Conservation (phyloP, 2,329 filamentous ascomycete species). For the Lasiodiplodia sp. region DNA sequence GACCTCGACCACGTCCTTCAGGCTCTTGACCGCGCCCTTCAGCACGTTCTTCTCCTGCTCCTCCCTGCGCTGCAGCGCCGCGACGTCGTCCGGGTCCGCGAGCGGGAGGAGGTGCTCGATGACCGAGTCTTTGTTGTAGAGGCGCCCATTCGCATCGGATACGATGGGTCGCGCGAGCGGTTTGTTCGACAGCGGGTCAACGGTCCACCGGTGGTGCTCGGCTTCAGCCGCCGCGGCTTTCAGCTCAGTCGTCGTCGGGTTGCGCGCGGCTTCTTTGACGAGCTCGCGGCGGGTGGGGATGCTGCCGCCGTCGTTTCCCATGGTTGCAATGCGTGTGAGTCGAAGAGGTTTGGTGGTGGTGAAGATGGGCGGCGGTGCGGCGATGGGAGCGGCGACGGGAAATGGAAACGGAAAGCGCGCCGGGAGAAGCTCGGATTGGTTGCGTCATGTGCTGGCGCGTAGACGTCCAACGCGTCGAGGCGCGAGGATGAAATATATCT, state of each 20-base stretch:
- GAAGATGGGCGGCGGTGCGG: background rate
- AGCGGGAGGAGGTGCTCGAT: conserved; percentile 70
- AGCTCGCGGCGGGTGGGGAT: conserved; percentile 96
- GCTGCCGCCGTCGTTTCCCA: conserved; percentile 98
- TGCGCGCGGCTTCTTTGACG: conserved; percentile 88
- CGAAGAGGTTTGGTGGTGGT: background rate
- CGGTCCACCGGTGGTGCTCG: conserved; percentile 84
- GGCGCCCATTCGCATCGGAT: conserved; percentile 80
- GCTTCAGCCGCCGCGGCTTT: conserved; percentile 89
- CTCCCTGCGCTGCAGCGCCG: conserved; percentile 58
- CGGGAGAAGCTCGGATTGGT: background rate
- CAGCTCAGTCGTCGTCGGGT: conserved; percentile 81
- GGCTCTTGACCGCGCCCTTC: conserved; percentile 71
- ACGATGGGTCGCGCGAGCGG: conserved; percentile 78
- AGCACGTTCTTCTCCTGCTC: conserved; percentile 59
- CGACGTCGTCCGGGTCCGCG: conserved; percentile 60
- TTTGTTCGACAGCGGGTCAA: conserved; percentile 84
- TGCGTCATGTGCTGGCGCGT: conserved; percentile 17
- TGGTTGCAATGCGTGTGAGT: conserved; percentile 49
- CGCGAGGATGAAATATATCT: background rate
- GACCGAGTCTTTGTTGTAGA: conserved; percentile 96
- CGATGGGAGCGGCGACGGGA: background rate
- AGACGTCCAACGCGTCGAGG: background rate
- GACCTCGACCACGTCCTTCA: conserved; percentile 88
- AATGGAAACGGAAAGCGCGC: background rate